phyloP scores from a whole-genome alignment of 371 early-diverging fungal species.

The Coemansia sp. region DNA sequence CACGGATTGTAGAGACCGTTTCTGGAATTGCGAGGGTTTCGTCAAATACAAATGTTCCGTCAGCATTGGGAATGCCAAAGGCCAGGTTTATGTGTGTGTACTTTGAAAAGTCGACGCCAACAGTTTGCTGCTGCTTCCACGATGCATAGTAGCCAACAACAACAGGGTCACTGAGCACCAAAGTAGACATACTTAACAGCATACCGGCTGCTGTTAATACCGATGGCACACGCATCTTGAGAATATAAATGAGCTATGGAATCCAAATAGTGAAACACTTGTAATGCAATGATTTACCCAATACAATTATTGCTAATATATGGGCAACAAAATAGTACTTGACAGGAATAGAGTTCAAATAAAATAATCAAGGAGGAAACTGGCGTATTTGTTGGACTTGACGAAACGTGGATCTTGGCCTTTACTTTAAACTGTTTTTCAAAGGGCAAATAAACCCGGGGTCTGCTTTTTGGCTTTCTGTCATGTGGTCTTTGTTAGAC shows the following conservation, averaged over 20 bases:
- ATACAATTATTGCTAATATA: no score
- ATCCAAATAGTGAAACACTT: no score
- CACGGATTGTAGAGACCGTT: conserved; percentile 43
- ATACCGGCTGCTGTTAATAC: conserved; percentile 5
- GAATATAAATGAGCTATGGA: no score
- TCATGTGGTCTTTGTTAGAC: neutral
- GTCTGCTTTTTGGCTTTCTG: neutral
- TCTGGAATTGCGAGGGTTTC: conserved; percentile 23
- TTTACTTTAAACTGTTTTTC: neutral
- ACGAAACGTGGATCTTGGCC: neutral
- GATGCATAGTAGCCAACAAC: conserved; percentile 39
- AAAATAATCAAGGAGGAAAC: neutral
- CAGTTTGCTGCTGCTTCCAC: conserved; percentile 29
- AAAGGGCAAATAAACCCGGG: neutral
- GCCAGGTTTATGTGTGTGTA: conserved; percentile 49
- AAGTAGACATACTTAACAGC: conserved; percentile 21
- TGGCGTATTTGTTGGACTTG: neutral
- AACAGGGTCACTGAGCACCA: conserved; percentile 54
- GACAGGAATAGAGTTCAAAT: neutral
- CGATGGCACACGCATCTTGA: neutral
- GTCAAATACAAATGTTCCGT: conserved; percentile 32
- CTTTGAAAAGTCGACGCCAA: conserved; percentile 26
- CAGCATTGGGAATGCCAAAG: conserved; percentile 30
- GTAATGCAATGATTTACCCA: no score
- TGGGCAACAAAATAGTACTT: no score